These are phyloP conservation scores for Trichoderma afroharzianum DNA, from an alignment of 2,329 filamentous ascomycete genomes.

Conservation along the genomic window DNA sequence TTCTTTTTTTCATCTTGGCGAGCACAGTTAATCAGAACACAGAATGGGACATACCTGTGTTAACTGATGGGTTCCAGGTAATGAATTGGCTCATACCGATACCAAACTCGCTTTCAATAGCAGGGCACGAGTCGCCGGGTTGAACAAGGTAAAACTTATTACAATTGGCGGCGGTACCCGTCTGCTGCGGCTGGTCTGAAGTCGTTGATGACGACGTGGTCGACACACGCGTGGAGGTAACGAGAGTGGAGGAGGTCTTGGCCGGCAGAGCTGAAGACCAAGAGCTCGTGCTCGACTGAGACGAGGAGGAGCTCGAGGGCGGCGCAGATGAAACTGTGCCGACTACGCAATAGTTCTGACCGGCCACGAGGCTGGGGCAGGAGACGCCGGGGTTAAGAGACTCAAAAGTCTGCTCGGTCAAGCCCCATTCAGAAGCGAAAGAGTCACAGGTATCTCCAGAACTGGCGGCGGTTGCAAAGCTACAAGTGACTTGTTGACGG, in stretches of 20 bases:
- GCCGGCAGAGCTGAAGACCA: background rate
- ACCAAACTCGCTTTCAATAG: no score
- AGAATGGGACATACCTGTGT: no score
- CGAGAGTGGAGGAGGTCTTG: background rate
- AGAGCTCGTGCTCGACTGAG: no score
- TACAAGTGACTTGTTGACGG: background rate
- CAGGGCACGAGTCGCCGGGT: background rate
- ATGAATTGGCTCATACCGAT: no score
- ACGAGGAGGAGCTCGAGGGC: no score
- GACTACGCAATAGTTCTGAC: no score
- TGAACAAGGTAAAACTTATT: background rate
- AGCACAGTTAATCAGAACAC: no score
- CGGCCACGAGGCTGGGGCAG: background rate
- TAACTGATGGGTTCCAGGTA: no score
- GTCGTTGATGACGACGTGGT: background rate
- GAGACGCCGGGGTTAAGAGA: background rate
- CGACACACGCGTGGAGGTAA: background rate
- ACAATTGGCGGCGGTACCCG: background rate
- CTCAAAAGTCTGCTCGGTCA: background rate
- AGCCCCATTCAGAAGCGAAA: background rate
- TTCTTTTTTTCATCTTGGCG: no score
- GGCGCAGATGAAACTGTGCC: no score
- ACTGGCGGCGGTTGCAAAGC: no score
- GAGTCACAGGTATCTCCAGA: background rate
- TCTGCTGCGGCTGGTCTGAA: background rate